phyloP scores from a whole-genome alignment of 2,329 filamentous ascomycete species.

The Penicillium concentricum region DNA sequence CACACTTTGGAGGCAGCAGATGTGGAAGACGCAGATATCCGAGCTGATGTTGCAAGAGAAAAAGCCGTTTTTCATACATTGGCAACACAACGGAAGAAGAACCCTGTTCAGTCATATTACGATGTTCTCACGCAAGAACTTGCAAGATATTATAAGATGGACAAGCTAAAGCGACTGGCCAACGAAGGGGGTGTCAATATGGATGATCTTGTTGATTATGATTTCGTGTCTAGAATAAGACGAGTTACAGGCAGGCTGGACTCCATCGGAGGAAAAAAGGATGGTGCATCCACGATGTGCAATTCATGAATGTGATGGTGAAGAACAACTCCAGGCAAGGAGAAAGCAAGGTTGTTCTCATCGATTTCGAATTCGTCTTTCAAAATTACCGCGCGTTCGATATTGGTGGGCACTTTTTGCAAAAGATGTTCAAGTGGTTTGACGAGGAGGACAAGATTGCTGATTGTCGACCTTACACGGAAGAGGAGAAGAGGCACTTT shows the following conservation, averaged over 20 bases:
- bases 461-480: conserved; percentile 17
- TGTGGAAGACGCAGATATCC: conserved; percentile 17
- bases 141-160: conserved; percentile 15
- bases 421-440: conserved; percentile 28
- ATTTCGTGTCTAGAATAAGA: conserved; percentile 14
- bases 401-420: conserved; percentile 25
- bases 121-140: conserved; percentile 12
- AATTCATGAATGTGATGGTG: conserved; percentile 24
- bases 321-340: conserved; percentile 15
- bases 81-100: conserved; percentile 5
- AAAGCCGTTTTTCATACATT: conserved; percentile 16
- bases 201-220: conserved; percentile 20
- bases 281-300: conserved; percentile 26
- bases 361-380: conserved; percentile 25
- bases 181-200: conserved; percentile 19
- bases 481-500: conserved; percentile 23
- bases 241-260: conserved; percentile 12
- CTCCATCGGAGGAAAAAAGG: conserved; percentile 15
- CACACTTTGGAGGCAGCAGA: conserved; percentile 21
- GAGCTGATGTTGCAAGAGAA: conserved; percentile 18
- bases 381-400: conserved; percentile 23
- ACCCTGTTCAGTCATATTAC: conserved; percentile 3
- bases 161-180: conserved; percentile 19
- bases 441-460: conserved; percentile 20
- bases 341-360: conserved; percentile 19